phyloP scores from a whole-genome alignment of 2,329 filamentous ascomycete genomes.

The Xylaria sp. region DNA sequence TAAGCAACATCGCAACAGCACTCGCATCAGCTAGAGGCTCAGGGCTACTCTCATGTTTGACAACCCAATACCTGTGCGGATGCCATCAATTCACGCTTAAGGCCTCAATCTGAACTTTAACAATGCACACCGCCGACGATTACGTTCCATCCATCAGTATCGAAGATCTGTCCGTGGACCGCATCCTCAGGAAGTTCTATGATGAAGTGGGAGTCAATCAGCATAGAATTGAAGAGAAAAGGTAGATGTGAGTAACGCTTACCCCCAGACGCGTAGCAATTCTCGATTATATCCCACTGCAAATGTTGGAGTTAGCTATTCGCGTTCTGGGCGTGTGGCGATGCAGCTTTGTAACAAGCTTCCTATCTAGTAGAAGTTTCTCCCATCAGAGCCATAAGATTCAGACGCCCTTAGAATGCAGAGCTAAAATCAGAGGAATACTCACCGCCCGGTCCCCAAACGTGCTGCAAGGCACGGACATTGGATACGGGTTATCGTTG shows the following conservation, averaged over 20 bases:
- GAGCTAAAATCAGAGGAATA: neutral
- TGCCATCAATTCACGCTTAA: neutral
- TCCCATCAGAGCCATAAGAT: neutral
- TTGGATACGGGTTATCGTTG: slow-evolving; percentile 35
- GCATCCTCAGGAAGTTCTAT: slow-evolving; percentile 33
- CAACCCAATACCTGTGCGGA: neutral
- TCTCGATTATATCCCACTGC: slow-evolving; percentile 32
- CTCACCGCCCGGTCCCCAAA: slow-evolving; percentile 32
- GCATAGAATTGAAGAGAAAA: neutral
- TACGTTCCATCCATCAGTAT: slow-evolving; percentile 34
- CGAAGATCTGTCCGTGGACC: slow-evolving; percentile 35
- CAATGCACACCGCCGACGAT: slow-evolving; percentile 33
- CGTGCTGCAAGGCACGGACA: slow-evolving; percentile 33
- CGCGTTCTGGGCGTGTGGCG: neutral
- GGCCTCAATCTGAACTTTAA: slow-evolving; percentile 4
- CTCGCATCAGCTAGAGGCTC: neutral
- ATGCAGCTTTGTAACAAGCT: too few relatives aligned
- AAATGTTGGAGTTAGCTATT: neutral
- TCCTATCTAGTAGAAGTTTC: neutral
- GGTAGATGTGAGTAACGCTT: neutral
- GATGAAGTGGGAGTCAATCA: neutral
- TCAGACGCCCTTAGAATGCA: too few relatives aligned
- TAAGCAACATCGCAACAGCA: neutral
- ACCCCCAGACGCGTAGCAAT: slow-evolving; percentile 35
- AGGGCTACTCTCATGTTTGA: neutral